Percentiles rank a stretch among this genome's conserved stretches.
Evolutionary conservation across 1,139 yeast genomes (phyloP).

Genomic region (Candida freyschussii): DNA sequence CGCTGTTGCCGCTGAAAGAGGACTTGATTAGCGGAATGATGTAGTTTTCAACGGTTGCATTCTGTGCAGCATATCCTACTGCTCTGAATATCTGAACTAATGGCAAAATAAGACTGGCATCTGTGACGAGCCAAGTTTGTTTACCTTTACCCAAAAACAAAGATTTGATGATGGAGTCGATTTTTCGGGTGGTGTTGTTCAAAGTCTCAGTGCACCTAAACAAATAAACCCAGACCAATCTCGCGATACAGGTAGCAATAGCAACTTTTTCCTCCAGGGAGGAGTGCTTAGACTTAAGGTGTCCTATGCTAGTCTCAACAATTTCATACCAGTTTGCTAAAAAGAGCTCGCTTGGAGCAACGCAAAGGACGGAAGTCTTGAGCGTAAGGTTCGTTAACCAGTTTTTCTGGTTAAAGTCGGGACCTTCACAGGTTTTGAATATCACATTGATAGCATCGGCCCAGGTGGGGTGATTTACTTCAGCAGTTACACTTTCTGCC

Average conservation of each 20-base stretch:
- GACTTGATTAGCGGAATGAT: slow-evolving; percentile 53
- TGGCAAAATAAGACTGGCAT: slow-evolving; percentile 55
- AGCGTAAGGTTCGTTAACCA: slow-evolving; percentile 75
- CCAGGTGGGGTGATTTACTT: slow-evolving; percentile 96
- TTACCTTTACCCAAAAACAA: slow-evolving; percentile 57
- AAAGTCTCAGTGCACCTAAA: slow-evolving; percentile 84
- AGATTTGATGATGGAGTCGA: slow-evolving; percentile 52
- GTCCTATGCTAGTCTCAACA: slow-evolving; percentile 46
- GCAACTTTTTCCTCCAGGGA: slow-evolving; percentile 55
- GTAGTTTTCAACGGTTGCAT: slow-evolving; percentile 73
- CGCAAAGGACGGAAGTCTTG: slow-evolving; percentile 71
- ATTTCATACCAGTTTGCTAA: slow-evolving; percentile 68
- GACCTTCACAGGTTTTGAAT: slow-evolving; percentile 43
- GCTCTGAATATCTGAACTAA: slow-evolving; percentile 68
- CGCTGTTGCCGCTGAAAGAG: slow-evolving; percentile 47
- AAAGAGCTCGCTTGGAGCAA: slow-evolving; percentile 76
- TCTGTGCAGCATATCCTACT: slow-evolving; percentile 75
- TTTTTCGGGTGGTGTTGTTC: slow-evolving; percentile 73
- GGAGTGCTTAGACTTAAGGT: slow-evolving; percentile 38
- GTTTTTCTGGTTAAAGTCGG: slow-evolving; percentile 44
- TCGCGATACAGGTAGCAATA: slow-evolving; percentile 59
- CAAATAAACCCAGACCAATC: slow-evolving; percentile 85
- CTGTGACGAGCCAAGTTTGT: slow-evolving; percentile 67
- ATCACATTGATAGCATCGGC: slow-evolving; percentile 68
- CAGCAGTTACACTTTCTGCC: slow-evolving; percentile 86